Percentiles rank a stretch among this genome's conserved stretches.
phyloP scores from a whole-genome alignment of 2,329 filamentous ascomycete species.

The Sordariomycetes sp. region DNA sequence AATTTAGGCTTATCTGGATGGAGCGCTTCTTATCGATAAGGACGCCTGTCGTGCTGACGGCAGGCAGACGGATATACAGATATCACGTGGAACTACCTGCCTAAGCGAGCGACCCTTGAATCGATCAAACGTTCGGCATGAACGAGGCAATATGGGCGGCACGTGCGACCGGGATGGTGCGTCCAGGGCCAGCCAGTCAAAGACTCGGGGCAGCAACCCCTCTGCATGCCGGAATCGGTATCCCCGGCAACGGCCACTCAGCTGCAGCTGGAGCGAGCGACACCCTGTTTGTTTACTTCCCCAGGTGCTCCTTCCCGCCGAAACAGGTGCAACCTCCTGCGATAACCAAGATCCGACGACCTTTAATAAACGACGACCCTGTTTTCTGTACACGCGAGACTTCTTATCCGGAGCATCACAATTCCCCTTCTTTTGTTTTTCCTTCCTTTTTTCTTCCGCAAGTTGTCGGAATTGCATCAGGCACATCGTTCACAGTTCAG shows the following conservation, averaged over 20 bases:
- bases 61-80: background rate
- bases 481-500: too few relatives aligned
- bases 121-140: background rate
- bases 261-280: background rate
- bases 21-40: slow-evolving; percentile 2
- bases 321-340: background rate
- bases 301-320: background rate
- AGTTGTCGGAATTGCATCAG: background rate
- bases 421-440: background rate
- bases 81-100: background rate
- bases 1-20: slow-evolving; percentile 4
- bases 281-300: slow-evolving; percentile 4
- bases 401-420: background rate
- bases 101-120: background rate
- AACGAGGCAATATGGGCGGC: background rate
- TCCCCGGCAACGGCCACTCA: slow-evolving; percentile 2
- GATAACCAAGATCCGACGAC: background rate
- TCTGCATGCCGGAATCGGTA: background rate
- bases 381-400: background rate
- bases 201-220: background rate
- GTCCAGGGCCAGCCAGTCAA: background rate
- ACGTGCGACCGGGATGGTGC: background rate
- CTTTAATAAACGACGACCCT: slow-evolving; percentile 3
- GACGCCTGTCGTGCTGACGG: background rate
- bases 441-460: background rate